Conservation (phyloP, 2,329 filamentous ascomycete genomes). For the Pyrenophora graminea region DNA sequence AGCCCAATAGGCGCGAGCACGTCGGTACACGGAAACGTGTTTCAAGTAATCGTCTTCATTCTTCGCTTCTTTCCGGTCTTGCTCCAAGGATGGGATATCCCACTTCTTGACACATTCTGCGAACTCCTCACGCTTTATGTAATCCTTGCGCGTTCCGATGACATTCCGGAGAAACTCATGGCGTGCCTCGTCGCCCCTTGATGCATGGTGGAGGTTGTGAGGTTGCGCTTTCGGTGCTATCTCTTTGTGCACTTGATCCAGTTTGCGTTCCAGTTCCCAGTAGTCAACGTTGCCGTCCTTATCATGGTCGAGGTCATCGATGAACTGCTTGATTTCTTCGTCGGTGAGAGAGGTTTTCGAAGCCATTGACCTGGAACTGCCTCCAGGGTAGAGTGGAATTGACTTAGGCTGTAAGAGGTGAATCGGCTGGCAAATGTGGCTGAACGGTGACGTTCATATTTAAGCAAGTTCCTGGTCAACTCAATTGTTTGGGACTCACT, state of each 20-base stretch:
- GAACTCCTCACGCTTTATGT: slow-evolving; percentile 56
- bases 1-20: slow-evolving; percentile 59
- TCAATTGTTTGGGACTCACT: slow-evolving; percentile 14
- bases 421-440: slow-evolving; percentile 1
- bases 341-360: slow-evolving; percentile 42
- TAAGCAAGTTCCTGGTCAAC: not conserved
- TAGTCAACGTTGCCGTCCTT: slow-evolving; percentile 59
- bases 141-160: slow-evolving; percentile 50
- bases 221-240: slow-evolving; percentile 53
- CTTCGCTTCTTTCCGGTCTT: slow-evolving; percentile 54
- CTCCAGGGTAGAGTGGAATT: not conserved
- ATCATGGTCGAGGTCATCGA: slow-evolving; percentile 59
- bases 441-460: slow-evolving; percentile 3
- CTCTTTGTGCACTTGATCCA: slow-evolving; percentile 59
- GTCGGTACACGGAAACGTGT: slow-evolving; percentile 52
- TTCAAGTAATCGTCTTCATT: slow-evolving; percentile 55
- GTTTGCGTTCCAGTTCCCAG: slow-evolving; percentile 57
- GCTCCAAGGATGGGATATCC: slow-evolving; percentile 56
- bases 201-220: slow-evolving; percentile 52
- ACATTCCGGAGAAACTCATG: slow-evolving; percentile 59
- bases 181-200: slow-evolving; percentile 48
- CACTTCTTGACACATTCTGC: slow-evolving; percentile 50
- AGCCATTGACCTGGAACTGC: slow-evolving; percentile 24
- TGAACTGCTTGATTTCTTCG: slow-evolving; percentile 57
- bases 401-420: not conserved